A percentile compares a stretch with the other conserved stretches of the same genome.
phyloP scores from a whole-genome alignment of 768 basidiomycete genomes.

The Naganishia onofrii region DNA sequence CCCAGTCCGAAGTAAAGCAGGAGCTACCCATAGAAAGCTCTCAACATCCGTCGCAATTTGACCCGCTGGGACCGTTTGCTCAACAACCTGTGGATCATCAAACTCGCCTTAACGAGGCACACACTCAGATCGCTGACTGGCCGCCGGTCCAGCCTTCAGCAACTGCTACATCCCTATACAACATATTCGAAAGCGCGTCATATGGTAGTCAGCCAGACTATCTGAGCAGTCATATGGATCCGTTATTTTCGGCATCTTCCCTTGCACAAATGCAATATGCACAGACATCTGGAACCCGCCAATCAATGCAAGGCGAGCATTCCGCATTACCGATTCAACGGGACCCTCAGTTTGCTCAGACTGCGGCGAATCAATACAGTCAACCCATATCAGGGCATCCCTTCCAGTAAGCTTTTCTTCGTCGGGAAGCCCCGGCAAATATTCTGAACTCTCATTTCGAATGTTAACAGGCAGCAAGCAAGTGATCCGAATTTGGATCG shows the following conservation, averaged over 20 bases:
- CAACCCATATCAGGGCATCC: neutral
- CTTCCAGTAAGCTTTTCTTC: neutral
- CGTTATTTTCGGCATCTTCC: neutral
- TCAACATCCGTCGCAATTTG: neutral
- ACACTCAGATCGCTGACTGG: neutral
- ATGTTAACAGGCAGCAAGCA: too few species aligned
- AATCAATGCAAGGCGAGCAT: neutral
- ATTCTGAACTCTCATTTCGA: neutral
- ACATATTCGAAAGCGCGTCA: neutral
- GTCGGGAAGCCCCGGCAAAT: neutral
- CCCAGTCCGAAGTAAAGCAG: neutral
- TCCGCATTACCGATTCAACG: neutral
- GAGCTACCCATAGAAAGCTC: neutral
- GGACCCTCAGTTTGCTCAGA: neutral
- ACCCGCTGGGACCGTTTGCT: constrained; percentile 1
- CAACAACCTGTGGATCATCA: neutral
- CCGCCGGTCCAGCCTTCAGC: neutral
- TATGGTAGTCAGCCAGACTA: neutral
- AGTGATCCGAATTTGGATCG: neutral
- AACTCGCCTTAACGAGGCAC: neutral
- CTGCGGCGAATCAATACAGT: neutral
- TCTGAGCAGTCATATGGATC: neutral
- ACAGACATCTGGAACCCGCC: neutral
- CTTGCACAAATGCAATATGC: neutral
- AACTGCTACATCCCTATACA: neutral